These are phyloP conservation scores for Malus orientalis DNA, from an alignment of 306 rosid species.

Conservation along the genomic window DNA sequence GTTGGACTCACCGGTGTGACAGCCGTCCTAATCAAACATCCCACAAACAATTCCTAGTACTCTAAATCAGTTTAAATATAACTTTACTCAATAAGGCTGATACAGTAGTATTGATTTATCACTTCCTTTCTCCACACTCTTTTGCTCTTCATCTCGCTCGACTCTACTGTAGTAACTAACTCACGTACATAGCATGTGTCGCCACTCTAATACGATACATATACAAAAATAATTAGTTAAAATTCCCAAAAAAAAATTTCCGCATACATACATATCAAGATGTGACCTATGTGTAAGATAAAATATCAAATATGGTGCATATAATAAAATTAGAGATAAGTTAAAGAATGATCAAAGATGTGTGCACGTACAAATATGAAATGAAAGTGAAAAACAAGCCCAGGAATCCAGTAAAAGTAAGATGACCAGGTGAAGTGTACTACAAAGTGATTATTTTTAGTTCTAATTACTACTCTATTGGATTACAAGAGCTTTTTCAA, in stretches of 20 bases:
- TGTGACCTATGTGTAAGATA: no score
- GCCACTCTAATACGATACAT: not conserved
- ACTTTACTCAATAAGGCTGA: not conserved
- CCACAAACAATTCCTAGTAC: not conserved
- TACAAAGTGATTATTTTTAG: slow-evolving; percentile 21
- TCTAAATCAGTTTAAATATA: no score
- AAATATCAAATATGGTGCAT: not conserved
- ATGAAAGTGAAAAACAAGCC: slow-evolving; percentile 28
- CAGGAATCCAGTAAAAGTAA: slow-evolving; percentile 59
- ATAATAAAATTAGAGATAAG: no score
- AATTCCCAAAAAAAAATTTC: no score
- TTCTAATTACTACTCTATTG: slow-evolving; percentile 21
- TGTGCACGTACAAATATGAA: not conserved
- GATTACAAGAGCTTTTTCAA: slow-evolving; percentile 14
- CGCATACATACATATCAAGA: not conserved
- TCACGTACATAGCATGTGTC: not conserved
- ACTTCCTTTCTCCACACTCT: not conserved
- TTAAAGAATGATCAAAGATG: slow-evolving; percentile 7
- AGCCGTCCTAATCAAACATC: not conserved
- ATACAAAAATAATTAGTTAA: not conserved
- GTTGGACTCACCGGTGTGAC: not conserved
- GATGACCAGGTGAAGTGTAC: not conserved
- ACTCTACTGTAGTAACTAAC: not conserved
- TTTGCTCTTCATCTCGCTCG: not conserved
- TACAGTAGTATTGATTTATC: not conserved